Evolutionary conservation across 441 rosid genomes (phyloP).

Genomic region (Aquilaria agallochum): DNA sequence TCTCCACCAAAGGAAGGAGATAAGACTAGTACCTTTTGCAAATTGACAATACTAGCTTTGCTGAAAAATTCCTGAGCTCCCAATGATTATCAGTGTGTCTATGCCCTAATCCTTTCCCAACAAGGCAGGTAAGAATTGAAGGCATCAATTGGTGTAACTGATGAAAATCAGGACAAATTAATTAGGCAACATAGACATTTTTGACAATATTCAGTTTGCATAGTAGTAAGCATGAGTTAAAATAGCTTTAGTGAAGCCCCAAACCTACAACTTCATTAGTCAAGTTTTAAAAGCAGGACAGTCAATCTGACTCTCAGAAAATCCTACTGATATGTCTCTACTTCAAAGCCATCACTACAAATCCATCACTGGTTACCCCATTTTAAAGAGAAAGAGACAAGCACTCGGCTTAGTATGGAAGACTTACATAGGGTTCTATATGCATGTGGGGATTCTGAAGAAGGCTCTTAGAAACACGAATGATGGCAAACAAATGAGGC

Average conservation of each 20-base stretch:
- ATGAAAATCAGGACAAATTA: slow-evolving; percentile 15
- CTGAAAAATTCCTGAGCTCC: slow-evolving; percentile 59
- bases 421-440: slow-evolving; percentile 62
- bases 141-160: slow-evolving; percentile 71
- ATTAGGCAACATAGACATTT: slow-evolving; percentile 7
- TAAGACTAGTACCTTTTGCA: slow-evolving; percentile 45
- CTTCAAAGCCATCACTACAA: too few relatives aligned
- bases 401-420: neutral
- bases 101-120: slow-evolving; percentile 51
- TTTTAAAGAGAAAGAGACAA: too few relatives aligned
- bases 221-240: slow-evolving; percentile 5
- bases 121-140: slow-evolving; percentile 59
- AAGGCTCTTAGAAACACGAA: slow-evolving; percentile 58
- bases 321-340: too few relatives aligned
- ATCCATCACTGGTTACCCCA: too few relatives aligned
- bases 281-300: too few relatives aligned
- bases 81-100: slow-evolving; percentile 55
- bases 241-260: neutral
- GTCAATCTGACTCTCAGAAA: too few relatives aligned
- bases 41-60: slow-evolving; percentile 38
- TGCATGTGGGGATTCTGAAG: slow-evolving; percentile 53
- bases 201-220: slow-evolving; percentile 7
- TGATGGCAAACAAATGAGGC: slow-evolving; percentile 43
- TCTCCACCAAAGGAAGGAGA: slow-evolving; percentile 1
- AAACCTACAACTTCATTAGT: too few relatives aligned